phyloP scores from a whole-genome alignment of 2,329 filamentous ascomycete genomes.

The Cryphonectria japonica region DNA sequence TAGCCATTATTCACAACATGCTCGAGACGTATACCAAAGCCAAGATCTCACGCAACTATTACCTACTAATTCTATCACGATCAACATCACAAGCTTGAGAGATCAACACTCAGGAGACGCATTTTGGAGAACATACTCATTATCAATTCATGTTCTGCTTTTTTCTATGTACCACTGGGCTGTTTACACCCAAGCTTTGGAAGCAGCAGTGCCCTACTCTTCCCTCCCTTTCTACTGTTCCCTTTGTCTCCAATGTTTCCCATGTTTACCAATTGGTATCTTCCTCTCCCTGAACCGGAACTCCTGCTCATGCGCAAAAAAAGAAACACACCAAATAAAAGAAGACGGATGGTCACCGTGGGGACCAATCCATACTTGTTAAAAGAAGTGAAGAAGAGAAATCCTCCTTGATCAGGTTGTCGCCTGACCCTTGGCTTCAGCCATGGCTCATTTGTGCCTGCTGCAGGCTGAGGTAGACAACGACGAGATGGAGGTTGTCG shows the following conservation, averaged over 20 bases:
- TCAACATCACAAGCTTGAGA: too few relatives aligned
- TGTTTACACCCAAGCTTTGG: too few relatives aligned
- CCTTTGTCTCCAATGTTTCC: conserved; percentile 1
- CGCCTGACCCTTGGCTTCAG: background rate
- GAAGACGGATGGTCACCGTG: background rate
- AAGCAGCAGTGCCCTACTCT: too few relatives aligned
- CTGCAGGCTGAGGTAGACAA: background rate
- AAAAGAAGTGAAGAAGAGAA: conserved; percentile 23
- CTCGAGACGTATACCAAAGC: too few relatives aligned
- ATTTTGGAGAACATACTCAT: too few relatives aligned
- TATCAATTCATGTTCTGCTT: background rate
- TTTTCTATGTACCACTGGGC: background rate
- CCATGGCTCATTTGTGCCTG: conserved; percentile 8
- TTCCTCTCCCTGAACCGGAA: conserved; percentile 19
- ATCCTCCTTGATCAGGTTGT: background rate
- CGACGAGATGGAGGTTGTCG: background rate
- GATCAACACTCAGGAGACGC: too few relatives aligned
- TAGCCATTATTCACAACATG: too few relatives aligned
- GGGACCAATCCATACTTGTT: conserved; percentile 6
- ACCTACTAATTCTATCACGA: too few relatives aligned
- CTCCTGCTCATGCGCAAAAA: conserved; percentile 27
- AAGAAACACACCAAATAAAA: conserved; percentile 21
- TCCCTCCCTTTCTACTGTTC: conserved; percentile 9
- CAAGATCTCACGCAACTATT: too few relatives aligned
- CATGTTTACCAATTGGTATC: conserved; percentile 20